Conservation (phyloP, 1,139 yeast species). For the Candida neerlandica region DNA sequence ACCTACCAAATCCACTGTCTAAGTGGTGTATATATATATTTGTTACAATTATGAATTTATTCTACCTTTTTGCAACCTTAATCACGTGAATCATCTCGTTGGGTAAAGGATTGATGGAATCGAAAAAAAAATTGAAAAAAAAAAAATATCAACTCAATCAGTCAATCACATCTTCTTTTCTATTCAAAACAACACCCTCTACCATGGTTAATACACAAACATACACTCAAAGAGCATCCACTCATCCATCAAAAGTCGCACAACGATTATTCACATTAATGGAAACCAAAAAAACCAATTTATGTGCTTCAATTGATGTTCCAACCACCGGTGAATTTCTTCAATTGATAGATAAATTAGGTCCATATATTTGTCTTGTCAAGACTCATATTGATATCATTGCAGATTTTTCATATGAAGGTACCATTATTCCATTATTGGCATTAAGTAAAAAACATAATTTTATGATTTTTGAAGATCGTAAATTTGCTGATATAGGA, state of each 20-base stretch:
- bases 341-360: slow-evolving; percentile 70
- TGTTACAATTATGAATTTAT: too few relatives aligned
- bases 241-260: slow-evolving; percentile 80
- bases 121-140: slow-evolving; percentile 1
- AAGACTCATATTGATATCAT: slow-evolving; percentile 95
- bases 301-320: slow-evolving; percentile 97
- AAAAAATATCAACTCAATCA: not conserved
- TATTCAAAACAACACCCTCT: not conserved
- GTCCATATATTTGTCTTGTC: slow-evolving; percentile 88
- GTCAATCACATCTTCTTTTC: not conserved
- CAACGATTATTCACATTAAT: slow-evolving; percentile 70
- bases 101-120: not conserved
- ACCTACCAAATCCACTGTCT: too few relatives aligned
- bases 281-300: slow-evolving; percentile 79
- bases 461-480: slow-evolving; percentile 89
- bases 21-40: too few relatives aligned
- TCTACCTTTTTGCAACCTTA: not conserved
- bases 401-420: slow-evolving; percentile 82
- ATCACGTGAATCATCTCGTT: not conserved
- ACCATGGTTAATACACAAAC: slow-evolving; percentile 32
- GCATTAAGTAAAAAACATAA: slow-evolving; percentile 73
- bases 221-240: slow-evolving; percentile 69
- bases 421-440: slow-evolving; percentile 73
- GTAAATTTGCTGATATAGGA: slow-evolving; percentile 99
- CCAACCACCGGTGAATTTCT: slow-evolving; percentile 76